Conservation (phyloP, 345 rosid species). For the Pseudoturritis turrita region DNA sequence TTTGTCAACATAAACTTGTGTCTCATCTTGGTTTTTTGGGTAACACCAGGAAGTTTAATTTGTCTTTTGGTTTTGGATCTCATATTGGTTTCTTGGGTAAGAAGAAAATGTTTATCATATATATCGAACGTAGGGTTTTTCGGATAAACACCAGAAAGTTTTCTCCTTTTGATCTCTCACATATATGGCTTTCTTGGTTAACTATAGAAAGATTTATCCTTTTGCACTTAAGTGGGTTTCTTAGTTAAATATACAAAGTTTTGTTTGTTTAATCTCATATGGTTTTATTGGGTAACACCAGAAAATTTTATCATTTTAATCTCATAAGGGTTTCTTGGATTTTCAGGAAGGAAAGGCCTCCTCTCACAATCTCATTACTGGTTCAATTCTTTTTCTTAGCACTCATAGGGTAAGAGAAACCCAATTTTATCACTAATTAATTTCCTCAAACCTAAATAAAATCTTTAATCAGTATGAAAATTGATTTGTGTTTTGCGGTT, state of each 20-base stretch:
- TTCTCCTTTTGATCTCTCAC: background rate
- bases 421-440: background rate
- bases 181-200: background rate
- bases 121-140: background rate
- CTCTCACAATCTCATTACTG: slow-evolving; percentile 47
- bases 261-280: background rate
- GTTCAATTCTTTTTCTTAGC: slow-evolving; percentile 68
- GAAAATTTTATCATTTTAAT: background rate
- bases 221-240: background rate
- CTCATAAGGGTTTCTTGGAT: background rate
- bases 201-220: background rate
- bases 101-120: background rate
- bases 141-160: background rate
- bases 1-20: background rate
- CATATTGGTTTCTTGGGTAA: background rate
- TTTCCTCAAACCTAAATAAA: background rate
- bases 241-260: background rate
- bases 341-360: slow-evolving; percentile 71
- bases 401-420: slow-evolving; percentile 52
- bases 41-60: background rate
- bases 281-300: background rate
- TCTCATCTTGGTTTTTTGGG: no score
- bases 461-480: background rate
- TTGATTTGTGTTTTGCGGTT: background rate
- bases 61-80: background rate